Percentiles rank a stretch among this genome's conserved stretches.
These are phyloP conservation scores for Haplosporangium sp. DNA, from an alignment of 371 early-diverging fungal genomes.

Conservation along the genomic window DNA sequence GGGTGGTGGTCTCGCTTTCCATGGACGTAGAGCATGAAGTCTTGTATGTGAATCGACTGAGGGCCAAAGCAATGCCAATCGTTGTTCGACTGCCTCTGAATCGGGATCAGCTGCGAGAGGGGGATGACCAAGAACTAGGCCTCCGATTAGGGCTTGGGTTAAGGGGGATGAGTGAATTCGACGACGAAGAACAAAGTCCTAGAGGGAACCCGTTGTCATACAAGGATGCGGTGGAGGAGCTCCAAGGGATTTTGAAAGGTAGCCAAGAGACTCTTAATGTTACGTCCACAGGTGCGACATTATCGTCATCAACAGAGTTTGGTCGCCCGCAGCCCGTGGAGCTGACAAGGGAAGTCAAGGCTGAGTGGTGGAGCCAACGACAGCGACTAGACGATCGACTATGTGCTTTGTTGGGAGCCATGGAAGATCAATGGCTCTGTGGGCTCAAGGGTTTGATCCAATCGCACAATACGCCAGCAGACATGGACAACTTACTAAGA, in stretches of 20 bases:
- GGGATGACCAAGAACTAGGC: slow-evolving; percentile 48
- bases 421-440: slow-evolving; percentile 87
- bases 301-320: slow-evolving; percentile 26
- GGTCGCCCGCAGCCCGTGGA: slow-evolving; percentile 25
- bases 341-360: slow-evolving; percentile 66
- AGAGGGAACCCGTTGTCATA: slow-evolving; percentile 36
- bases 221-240: slow-evolving; percentile 56
- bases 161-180: not conserved
- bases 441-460: slow-evolving; percentile 72
- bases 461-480: slow-evolving; percentile 31
- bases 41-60: slow-evolving; percentile 74
- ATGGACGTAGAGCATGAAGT: slow-evolving; percentile 72
- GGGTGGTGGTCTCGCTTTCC: slow-evolving; percentile 81
- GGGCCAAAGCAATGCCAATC: slow-evolving; percentile 61
- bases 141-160: slow-evolving; percentile 6
- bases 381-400: slow-evolving; percentile 74
- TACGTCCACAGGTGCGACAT: slow-evolving; percentile 28
- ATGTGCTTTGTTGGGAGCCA: slow-evolving; percentile 61
- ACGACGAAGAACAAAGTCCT: not conserved
- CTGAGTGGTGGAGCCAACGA: slow-evolving; percentile 85
- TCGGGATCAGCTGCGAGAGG: slow-evolving; percentile 63
- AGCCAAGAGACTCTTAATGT: slow-evolving; percentile 65
- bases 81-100: slow-evolving; percentile 79
- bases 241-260: slow-evolving; percentile 66
- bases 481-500: slow-evolving; percentile 20